Evolutionary conservation across 805 yeast genomes (phyloP), one percentile per base, ranked within the genome.

Genomic region (Ogataea paraovalis): DNA sequence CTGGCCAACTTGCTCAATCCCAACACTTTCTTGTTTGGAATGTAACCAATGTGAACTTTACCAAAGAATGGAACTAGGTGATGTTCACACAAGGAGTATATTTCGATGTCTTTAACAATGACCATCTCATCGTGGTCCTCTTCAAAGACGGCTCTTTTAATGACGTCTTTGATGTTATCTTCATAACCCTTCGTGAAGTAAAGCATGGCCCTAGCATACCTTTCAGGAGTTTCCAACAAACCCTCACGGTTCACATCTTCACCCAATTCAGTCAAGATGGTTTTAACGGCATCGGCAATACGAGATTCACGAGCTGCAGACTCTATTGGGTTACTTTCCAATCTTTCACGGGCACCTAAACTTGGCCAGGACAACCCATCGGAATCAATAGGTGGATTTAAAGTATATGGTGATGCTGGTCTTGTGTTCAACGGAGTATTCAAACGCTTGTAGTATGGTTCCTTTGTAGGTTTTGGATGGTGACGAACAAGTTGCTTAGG

Each of bases 41-140:
- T 91, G 70, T 94, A 94, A n/a, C 95, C 99, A 55, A 94, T 94
- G 62, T 92, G 97, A 45, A 92, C 96, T 61, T 92, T 94, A 48
- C 99, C 99, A 59, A 82, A 87, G 65, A 94, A 94, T 20, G 99
- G 99, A 23, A 95, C 99, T 59, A 94, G 72, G 69, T 94, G 99
- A 66, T 94, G 99, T 69, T 94, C 99, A 69, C 99, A 94, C 45
- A 94, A 73, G 3, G 97, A 88, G 65, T 83, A 87, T 45, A 94
- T 80, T 58, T 89, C 96, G 48, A 94, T 94, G 67, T 94, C 97
- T 62, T 92, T 79, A 22, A 94, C 99, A 54, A 94, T 91, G 42
- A 94, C 98, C 98, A 94, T 94, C 64, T 94, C 99, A 66, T 94
- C 98, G 64, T 94, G 99, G 64, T 94, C 96, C 65, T 94, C 98